phyloP scores from a whole-genome alignment of 768 basidiomycete genomes.

The Exsudoporus frostii region DNA sequence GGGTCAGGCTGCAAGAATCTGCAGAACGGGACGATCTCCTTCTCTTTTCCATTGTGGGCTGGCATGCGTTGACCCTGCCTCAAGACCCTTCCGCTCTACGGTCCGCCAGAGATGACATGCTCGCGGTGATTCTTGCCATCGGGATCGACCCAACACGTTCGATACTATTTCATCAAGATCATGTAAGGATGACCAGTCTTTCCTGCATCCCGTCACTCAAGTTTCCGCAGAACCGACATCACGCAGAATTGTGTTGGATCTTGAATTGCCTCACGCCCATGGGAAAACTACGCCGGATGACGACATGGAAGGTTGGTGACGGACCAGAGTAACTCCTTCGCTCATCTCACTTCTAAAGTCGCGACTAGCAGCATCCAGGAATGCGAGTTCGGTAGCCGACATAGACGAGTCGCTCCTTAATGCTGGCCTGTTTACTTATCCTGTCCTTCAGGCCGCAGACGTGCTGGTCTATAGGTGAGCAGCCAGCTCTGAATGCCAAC shows the following conservation, averaged over 20 bases:
- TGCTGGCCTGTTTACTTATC: conserved; percentile 87
- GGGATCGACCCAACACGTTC: conserved; percentile 78
- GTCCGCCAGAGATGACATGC: conserved; percentile 66
- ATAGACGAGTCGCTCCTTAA: conserved; percentile 81
- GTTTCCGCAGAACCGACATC: conserved; percentile 63
- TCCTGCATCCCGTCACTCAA: neutral
- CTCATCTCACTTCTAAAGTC: conserved; percentile 43
- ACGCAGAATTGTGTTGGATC: conserved; percentile 89
- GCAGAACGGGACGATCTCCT: conserved; percentile 58
- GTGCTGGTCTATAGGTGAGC: conserved; percentile 79
- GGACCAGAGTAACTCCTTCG: neutral
- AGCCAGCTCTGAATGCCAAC: neutral
- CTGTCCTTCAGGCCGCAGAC: conserved; percentile 91
- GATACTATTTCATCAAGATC: conserved; percentile 84
- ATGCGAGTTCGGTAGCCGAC: conserved; percentile 70
- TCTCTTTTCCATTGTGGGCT: conserved; percentile 86
- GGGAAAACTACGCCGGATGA: conserved; percentile 85
- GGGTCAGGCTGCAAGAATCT: conserved; percentile 75
- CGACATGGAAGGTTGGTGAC: conserved; percentile 84
- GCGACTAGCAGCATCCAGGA: conserved; percentile 69
- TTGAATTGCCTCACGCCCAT: conserved; percentile 81
- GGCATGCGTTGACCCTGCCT: conserved; percentile 92
- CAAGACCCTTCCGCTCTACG: conserved; percentile 70
- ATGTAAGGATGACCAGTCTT: conserved; percentile 46
- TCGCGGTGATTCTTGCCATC: conserved; percentile 80